Conservation (phyloP, 306 rosid species). For the Sindora glabra region DNA sequence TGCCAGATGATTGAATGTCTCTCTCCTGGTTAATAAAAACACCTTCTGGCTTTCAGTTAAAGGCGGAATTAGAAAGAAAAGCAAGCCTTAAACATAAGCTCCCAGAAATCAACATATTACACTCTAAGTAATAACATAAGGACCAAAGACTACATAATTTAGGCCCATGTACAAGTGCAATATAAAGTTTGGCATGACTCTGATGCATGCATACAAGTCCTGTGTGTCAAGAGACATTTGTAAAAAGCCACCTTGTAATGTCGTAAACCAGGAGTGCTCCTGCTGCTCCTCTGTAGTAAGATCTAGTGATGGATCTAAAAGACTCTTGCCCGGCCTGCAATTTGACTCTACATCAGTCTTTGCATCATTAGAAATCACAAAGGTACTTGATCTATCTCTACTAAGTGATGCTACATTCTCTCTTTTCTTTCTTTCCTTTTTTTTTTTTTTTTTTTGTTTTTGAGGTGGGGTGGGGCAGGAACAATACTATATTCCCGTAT, state of each 20-base stretch:
- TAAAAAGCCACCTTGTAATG: slow-evolving; percentile 74
- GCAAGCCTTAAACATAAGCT: background rate
- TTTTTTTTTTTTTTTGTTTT: too few relatives aligned
- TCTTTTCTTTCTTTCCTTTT: too few relatives aligned
- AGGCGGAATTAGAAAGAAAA: background rate
- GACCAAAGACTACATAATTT: background rate
- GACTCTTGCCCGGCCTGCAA: slow-evolving; percentile 98
- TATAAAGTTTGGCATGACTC: background rate
- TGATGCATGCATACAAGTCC: background rate
- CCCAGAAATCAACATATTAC: too few relatives aligned
- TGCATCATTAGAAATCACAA: background rate
- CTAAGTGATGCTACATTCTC: too few relatives aligned
- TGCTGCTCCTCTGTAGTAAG: slow-evolving; percentile 96
- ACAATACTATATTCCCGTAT: too few relatives aligned
- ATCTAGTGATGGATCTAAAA: slow-evolving; percentile 93
- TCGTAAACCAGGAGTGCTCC: slow-evolving; percentile 97
- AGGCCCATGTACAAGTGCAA: background rate
- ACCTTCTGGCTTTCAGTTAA: background rate
- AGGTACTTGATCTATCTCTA: too few relatives aligned
- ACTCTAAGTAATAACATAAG: background rate
- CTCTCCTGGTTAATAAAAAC: slow-evolving; percentile 57
- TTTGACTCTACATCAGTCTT: slow-evolving; percentile 19
- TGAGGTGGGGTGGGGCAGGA: too few relatives aligned
- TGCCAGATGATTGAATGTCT: slow-evolving; percentile 76
- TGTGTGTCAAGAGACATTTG: background rate